Conservation (phyloP, 345 rosid genomes). For the Eucalyptus rudis region DNA sequence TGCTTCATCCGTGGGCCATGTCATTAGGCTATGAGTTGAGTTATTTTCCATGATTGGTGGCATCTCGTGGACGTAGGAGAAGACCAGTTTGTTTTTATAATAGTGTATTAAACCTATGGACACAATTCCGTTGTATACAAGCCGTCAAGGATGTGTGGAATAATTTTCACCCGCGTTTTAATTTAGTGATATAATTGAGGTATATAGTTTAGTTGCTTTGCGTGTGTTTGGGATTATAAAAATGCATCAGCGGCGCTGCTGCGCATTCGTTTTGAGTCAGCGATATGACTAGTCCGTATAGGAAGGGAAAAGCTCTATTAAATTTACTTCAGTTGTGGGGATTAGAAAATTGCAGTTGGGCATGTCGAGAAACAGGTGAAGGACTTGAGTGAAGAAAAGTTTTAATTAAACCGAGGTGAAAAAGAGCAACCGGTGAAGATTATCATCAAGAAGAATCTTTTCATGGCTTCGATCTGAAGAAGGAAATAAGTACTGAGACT, state of each 20-base stretch:
- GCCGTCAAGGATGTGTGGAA: not conserved
- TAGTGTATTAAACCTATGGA: not conserved
- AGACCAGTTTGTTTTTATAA: not conserved
- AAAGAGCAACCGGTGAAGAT: not conserved
- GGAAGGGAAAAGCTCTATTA: not conserved
- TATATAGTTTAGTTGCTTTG: not conserved
- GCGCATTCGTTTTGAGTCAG: not conserved
- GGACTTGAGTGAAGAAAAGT: not conserved
- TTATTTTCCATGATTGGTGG: not conserved
- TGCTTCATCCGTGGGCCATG: no score
- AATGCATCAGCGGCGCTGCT: not conserved
- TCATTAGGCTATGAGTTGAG: not conserved
- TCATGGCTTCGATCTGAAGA: not conserved
- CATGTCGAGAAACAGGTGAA: not conserved
- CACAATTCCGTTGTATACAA: not conserved
- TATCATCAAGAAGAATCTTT: not conserved
- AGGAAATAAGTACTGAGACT: not conserved
- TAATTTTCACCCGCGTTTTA: not conserved
- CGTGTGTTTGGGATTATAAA: not conserved
- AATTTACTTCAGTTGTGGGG: not conserved
- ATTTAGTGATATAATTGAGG: not conserved
- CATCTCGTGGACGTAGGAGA: not conserved
- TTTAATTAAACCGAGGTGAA: not conserved
- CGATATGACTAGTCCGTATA: not conserved
- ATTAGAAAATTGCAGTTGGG: not conserved